Percentiles rank a stretch among this genome's conserved stretches.
phyloP scores from a whole-genome alignment of 768 basidiomycete species.

The Pisolithus tinctorius region DNA sequence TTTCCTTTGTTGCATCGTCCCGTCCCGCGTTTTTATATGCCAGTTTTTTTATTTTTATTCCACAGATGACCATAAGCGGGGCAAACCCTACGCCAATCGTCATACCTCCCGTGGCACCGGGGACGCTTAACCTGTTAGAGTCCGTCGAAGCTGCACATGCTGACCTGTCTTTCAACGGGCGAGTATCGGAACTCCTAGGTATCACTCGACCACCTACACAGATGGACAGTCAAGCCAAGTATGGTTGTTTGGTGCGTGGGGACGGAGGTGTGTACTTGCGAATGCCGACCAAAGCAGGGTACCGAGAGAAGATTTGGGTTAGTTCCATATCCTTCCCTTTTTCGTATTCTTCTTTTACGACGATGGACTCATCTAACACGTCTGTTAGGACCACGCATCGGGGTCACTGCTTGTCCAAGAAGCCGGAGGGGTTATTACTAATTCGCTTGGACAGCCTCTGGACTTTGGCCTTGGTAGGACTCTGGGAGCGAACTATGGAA shows the following conservation, averaged over 20 bases:
- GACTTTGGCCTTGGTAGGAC: slow-evolving; percentile 86
- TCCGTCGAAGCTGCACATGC: slow-evolving; percentile 90
- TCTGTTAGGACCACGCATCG: slow-evolving; percentile 77
- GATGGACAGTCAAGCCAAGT: slow-evolving; percentile 98
- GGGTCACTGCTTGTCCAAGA: slow-evolving; percentile 82
- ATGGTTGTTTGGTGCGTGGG: slow-evolving; percentile 77
- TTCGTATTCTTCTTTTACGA: neutral
- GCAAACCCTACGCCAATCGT: slow-evolving; percentile 40
- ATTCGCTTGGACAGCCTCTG: slow-evolving; percentile 71
- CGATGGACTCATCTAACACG: neutral
- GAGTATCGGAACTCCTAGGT: slow-evolving; percentile 59
- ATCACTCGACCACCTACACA: slow-evolving; percentile 61
- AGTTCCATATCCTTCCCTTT: slow-evolving; percentile 5
- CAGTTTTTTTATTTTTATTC: neutral
- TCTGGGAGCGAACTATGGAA: slow-evolving; percentile 79
- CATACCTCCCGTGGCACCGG: slow-evolving; percentile 39
- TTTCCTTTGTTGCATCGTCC: no score
- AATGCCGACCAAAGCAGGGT: slow-evolving; percentile 72
- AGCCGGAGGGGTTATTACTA: slow-evolving; percentile 83
- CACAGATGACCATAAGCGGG: slow-evolving; percentile 48
- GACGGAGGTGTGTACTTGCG: slow-evolving; percentile 80
- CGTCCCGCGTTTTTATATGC: neutral
- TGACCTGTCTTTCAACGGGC: slow-evolving; percentile 78
- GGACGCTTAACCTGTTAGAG: slow-evolving; percentile 69
- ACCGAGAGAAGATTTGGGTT: slow-evolving; percentile 96